Base-by-base conservation (phyloP, 2,329 filamentous ascomycete species). In the Clonostachys solani region DNA sequence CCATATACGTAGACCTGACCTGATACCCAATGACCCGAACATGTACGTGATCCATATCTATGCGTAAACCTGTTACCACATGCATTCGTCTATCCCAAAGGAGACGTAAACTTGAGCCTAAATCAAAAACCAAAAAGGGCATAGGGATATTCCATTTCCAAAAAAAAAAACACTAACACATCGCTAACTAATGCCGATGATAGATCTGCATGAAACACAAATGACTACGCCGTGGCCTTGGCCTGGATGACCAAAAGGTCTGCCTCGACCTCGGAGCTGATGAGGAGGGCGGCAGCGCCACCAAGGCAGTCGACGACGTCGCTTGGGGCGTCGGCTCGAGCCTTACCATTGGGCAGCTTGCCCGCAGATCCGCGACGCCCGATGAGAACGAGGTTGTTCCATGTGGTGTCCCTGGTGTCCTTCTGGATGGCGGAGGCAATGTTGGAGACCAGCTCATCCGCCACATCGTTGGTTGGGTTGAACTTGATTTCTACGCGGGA, bases 231-330 rank as follows among this genome's bases (percentile, higher is more conserved):
- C 23, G 23, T 10, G 23, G 43, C 16, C 33, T 17, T 46, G 16
- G 47, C 47, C 34, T 49, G 47, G 9, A 49, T 41, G 35, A 65
- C 53, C 51, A 65, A 46, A 17, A 65, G 13, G 6, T 61, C 61
- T 13, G 62, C 60, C 40, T 61, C 57, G 35, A 64, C 47, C 1
- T 53, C 41, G 29, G 51, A 43, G 7, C 52, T 42, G 40, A 57
- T 50, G 16, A 56, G 46, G 10, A 49, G 15, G 35, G 46, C 51
- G 5, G 54, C 56, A 9, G 47, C 41, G 19, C 53, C 5, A 47
- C 61, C 35, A 46, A 58, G 13, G 50, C 61, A 52, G 49, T 60
- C 44, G 49, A 51, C 46, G 54, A 62, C 50, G 41, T 62, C 63
- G 5, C 60, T 57, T 0, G 56, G 57, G 2, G 50, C 44, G 45